phyloP scores from a whole-genome alignment of 202 grass and related monocot species.

The Digitaria exilis region DNA sequence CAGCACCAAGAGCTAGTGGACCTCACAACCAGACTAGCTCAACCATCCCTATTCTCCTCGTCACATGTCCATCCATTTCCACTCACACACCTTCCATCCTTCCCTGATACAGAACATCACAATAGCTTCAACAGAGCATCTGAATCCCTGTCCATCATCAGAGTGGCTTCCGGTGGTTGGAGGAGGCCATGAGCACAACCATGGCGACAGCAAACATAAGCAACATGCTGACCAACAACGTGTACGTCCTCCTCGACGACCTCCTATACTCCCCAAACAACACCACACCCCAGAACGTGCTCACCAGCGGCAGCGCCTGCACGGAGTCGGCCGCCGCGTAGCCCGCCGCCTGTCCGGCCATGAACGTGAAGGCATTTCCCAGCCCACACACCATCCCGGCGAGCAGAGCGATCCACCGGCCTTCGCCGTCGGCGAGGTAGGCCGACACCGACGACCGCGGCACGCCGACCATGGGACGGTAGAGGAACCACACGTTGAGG shows the following conservation, averaged over 20 bases:
- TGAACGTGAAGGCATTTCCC: conserved; percentile 90
- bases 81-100: too few relatives aligned
- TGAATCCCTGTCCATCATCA: conserved; percentile 20
- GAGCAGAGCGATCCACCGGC: conserved; percentile 63
- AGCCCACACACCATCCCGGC: conserved; percentile 76
- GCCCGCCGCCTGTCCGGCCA: conserved; percentile 91
- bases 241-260: conserved; percentile 76
- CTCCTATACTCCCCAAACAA: conserved; percentile 84
- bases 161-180: conserved; percentile 62
- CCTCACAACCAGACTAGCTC: too few relatives aligned
- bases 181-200: conserved; percentile 80
- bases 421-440: conserved; percentile 58
- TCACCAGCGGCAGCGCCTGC: conserved; percentile 90
- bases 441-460: conserved; percentile 60
- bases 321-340: conserved; percentile 96
- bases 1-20: too few relatives aligned
- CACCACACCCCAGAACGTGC: conserved; percentile 85
- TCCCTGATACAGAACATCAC: too few relatives aligned
- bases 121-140: neutral
- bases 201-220: conserved; percentile 88
- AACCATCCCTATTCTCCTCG: too few relatives aligned
- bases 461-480: conserved; percentile 73
- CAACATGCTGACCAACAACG: conserved; percentile 72
- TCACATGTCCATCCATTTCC: too few relatives aligned
- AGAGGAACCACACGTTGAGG: conserved; percentile 80